phyloP scores from a whole-genome alignment of 345 rosid species.

The Citropsis articulata region DNA sequence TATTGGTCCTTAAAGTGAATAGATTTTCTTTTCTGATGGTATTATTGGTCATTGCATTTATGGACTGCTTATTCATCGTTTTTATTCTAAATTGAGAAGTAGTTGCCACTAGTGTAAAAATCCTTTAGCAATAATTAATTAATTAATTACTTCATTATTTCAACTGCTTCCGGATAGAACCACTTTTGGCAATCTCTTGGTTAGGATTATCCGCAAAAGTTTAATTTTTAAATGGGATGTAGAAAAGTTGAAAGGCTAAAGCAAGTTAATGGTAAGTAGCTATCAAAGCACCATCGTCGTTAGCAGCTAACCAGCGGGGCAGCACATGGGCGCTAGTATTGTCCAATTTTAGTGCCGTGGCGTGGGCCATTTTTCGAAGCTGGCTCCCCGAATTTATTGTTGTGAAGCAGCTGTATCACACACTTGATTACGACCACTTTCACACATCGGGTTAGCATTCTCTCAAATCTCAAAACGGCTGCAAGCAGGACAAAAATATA shows the following conservation, averaged over 20 bases:
- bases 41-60: no score
- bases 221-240: background rate
- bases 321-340: slow-evolving; percentile 24
- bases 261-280: background rate
- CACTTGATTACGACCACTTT: slow-evolving; percentile 6
- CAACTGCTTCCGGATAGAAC: background rate
- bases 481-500: background rate
- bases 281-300: background rate
- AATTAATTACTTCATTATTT: background rate
- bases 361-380: slow-evolving; percentile 9
- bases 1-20: background rate
- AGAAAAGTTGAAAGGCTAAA: background rate
- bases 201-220: background rate
- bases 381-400: slow-evolving; percentile 17
- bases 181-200: background rate
- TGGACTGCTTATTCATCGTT: no score
- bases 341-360: slow-evolving; percentile 11
- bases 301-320: background rate
- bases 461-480: background rate
- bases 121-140: no score
- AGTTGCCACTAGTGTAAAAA: no score
- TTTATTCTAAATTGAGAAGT: no score
- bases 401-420: slow-evolving; percentile 35
- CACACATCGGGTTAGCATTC: background rate
- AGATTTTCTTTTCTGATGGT: no score